phyloP scores from a whole-genome alignment of 495 filamentous ascomycete species.

The Annulohypoxylon maeteangense region DNA sequence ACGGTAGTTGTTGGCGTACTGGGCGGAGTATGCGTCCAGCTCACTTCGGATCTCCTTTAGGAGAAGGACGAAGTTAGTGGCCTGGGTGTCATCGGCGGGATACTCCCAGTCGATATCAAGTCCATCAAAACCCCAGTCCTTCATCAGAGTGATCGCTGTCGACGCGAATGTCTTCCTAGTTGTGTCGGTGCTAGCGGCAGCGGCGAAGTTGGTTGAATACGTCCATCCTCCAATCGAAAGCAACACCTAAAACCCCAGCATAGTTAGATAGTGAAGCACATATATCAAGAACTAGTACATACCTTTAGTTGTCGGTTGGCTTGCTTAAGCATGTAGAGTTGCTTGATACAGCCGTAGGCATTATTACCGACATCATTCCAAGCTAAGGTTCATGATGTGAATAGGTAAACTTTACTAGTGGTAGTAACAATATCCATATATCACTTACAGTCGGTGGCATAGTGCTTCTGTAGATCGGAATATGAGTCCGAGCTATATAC shows the following conservation, averaged over 20 bases:
- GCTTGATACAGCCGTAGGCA: constrained; percentile 85
- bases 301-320: constrained; percentile 81
- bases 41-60: constrained; percentile 71
- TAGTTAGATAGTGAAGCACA: not conserved
- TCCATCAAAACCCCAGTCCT: constrained; percentile 66
- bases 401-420: constrained; percentile 9
- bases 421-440: not conserved
- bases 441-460: constrained; percentile 58
- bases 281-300: not conserved
- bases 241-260: constrained; percentile 68
- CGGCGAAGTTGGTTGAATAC: constrained; percentile 81
- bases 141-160: constrained; percentile 70
- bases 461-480: constrained; percentile 81
- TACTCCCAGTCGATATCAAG: constrained; percentile 66
- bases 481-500: constrained; percentile 70
- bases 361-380: constrained; percentile 67
- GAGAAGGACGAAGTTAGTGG: constrained; percentile 76
- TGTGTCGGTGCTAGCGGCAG: constrained; percentile 67
- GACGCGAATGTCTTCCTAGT: constrained; percentile 71
- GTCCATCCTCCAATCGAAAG: constrained; percentile 94
- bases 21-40: constrained; percentile 70
- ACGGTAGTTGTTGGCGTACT: constrained; percentile 57
- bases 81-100: constrained; percentile 67
- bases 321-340: constrained; percentile 88
- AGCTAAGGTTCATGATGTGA: constrained; percentile 43